These are phyloP conservation scores for Stygiomarasmius scandens DNA, from an alignment of 1,284 basidiomycete genomes.

Conservation along the genomic window DNA sequence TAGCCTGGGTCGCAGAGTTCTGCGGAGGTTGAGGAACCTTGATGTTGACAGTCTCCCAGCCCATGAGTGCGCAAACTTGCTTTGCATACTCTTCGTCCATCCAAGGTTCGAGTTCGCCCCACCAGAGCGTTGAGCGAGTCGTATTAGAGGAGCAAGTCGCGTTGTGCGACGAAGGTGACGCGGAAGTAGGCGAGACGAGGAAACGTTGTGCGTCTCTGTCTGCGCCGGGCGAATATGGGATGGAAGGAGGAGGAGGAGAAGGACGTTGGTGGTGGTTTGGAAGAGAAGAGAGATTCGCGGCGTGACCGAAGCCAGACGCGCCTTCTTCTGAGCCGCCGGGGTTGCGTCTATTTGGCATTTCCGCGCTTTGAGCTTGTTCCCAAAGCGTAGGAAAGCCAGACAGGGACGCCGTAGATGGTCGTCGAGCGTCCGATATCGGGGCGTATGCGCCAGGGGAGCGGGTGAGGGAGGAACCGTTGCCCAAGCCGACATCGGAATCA, in stretches of 20 bases:
- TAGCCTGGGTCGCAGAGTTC: conserved; percentile 62
- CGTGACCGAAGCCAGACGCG: conserved; percentile 5
- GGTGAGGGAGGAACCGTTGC: conserved; percentile 12
- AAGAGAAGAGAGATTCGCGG: conserved; percentile 2
- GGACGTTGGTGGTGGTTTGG: conserved; percentile 5
- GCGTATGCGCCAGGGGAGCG: conserved; percentile 8
- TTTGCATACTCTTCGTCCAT: conserved; percentile 91
- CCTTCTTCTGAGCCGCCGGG: conserved; percentile 22
- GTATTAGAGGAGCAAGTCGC: not conserved
- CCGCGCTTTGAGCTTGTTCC: conserved; percentile 36
- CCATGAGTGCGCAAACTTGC: conserved; percentile 78
- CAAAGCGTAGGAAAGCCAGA: conserved; percentile 33
- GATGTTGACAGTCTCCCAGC: conserved; percentile 73
- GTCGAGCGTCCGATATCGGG: conserved; percentile 4
- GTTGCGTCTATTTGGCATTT: conserved; percentile 39
- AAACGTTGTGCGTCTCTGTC: conserved; percentile 9
- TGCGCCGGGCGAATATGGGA: not conserved
- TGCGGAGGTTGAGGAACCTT: conserved; percentile 69
- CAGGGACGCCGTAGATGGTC: conserved; percentile 17
- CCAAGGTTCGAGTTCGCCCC: conserved; percentile 86
- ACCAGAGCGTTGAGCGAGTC: conserved; percentile 59
- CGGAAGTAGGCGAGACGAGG: not conserved
- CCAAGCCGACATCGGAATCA: conserved; percentile 18
- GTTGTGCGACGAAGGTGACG: not conserved
- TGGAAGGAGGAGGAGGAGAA: not conserved